These are phyloP conservation scores for Cladophialophora carrionii DNA, from an alignment of 2,329 filamentous ascomycete genomes.

Conservation along the genomic window DNA sequence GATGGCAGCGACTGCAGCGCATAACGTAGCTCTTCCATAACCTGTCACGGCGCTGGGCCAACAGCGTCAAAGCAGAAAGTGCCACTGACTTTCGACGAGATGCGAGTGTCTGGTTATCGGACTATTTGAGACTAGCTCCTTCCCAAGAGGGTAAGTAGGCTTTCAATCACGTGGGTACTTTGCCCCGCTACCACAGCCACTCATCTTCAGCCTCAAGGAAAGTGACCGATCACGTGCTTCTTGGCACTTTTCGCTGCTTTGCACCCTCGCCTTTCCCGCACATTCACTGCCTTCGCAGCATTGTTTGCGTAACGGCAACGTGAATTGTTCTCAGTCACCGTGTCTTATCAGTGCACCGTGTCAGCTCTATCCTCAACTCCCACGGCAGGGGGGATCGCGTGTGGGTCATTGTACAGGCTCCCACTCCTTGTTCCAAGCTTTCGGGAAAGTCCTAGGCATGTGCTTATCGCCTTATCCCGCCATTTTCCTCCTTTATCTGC, in stretches of 20 bases:
- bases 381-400: not conserved
- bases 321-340: not conserved
- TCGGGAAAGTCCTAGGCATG: not conserved
- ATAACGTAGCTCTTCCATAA: not conserved
- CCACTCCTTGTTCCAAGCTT: not conserved
- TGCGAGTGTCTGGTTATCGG: not conserved
- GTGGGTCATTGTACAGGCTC: not conserved
- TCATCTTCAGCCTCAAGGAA: too few relatives aligned
- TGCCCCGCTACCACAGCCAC: too few relatives aligned
- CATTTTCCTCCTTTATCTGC: not conserved
- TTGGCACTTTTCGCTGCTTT: not conserved
- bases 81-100: not conserved
- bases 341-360: not conserved
- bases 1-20: constrained; percentile 14
- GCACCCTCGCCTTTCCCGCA: not conserved
- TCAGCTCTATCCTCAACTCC: not conserved
- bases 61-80: not conserved
- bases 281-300: not conserved
- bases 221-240: not conserved
- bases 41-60: not conserved
- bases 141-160: not conserved
- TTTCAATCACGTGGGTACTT: not conserved
- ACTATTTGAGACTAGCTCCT: not conserved
- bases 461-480: not conserved
- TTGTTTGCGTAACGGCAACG: not conserved